Conservation (phyloP, 164 flowering plant genomes). For the Piper betle region DNA sequence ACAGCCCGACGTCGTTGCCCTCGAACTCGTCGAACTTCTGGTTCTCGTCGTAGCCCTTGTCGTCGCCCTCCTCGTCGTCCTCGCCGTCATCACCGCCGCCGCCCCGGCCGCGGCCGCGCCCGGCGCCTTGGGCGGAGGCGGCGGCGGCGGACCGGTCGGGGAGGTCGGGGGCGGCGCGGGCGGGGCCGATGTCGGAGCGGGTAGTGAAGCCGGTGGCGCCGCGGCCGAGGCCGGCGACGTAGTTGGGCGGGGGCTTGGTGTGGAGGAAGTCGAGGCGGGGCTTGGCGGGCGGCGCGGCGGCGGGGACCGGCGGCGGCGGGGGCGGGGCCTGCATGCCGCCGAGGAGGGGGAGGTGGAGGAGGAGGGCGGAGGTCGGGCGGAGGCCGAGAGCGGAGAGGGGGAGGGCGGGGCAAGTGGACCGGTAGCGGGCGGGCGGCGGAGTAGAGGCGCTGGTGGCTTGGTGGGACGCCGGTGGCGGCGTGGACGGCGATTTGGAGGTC, state of each 20-base stretch:
- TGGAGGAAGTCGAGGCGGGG: slow-evolving; percentile 57
- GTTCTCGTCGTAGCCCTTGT: slow-evolving; percentile 93
- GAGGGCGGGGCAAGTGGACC: no score
- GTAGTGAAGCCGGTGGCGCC: slow-evolving; percentile 98
- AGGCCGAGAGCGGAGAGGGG: no score
- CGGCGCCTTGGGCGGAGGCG: no score
- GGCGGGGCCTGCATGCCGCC: slow-evolving; percentile 65
- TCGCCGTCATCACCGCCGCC: slow-evolving; percentile 26
- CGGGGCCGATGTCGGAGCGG: slow-evolving; percentile 84
- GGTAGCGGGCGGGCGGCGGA: no score
- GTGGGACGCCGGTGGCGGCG: slow-evolving; percentile 15
- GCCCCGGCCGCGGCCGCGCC: slow-evolving; percentile 28
- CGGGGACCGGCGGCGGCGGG: no score
- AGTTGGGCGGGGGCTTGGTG: slow-evolving; percentile 71
- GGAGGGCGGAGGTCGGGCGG: slow-evolving; percentile 23
- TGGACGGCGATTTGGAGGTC: slow-evolving; percentile 22
- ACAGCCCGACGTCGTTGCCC: slow-evolving; percentile 91
- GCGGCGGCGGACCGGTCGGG: slow-evolving; percentile 68
- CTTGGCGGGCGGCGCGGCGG: slow-evolving; percentile 18
- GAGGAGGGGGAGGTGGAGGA: slow-evolving; percentile 36
- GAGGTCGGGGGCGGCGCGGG: slow-evolving; percentile 89
- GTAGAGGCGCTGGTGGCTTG: no score
- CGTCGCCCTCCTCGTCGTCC: slow-evolving; percentile 58
- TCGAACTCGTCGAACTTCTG: slow-evolving; percentile 97
- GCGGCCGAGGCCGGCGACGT: slow-evolving; percentile 94